Conservation (phyloP, 1,139 yeast genomes). For the Sugiyamaella xylanicola region DNA sequence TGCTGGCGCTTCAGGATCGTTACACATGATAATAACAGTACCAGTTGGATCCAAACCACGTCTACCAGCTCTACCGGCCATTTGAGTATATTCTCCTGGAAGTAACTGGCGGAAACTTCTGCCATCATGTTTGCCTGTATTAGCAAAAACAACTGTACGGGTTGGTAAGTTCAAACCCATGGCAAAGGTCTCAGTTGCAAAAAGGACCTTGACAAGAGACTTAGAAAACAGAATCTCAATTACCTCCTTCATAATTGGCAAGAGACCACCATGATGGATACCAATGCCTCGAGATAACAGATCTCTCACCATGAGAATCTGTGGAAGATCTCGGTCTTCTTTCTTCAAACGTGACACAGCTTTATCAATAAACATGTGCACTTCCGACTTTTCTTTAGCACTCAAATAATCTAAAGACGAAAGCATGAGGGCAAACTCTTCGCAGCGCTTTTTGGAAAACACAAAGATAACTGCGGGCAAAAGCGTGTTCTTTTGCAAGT, state of each 20-base stretch:
- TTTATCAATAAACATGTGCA: slow-evolving; percentile 87
- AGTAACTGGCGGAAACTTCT: slow-evolving; percentile 72
- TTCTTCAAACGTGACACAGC: slow-evolving; percentile 85
- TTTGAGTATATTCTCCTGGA: slow-evolving; percentile 97
- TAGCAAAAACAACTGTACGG: slow-evolving; percentile 89
- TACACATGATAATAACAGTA: slow-evolving; percentile 92
- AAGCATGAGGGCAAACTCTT: slow-evolving; percentile 83
- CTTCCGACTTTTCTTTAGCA: slow-evolving; percentile 82
- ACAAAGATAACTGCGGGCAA: slow-evolving; percentile 93
- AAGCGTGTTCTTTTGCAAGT: slow-evolving; percentile 62
- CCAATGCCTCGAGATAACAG: slow-evolving; percentile 90
- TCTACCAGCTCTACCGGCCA: slow-evolving; percentile 99
- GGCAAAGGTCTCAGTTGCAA: slow-evolving; percentile 98
- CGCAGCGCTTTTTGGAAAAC: slow-evolving; percentile 90
- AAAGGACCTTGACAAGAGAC: slow-evolving; percentile 81
- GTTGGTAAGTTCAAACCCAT: slow-evolving; percentile 98
- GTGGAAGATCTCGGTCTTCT: slow-evolving; percentile 93
- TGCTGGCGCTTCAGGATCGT: slow-evolving; percentile 61
- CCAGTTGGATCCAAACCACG: slow-evolving; percentile 94
- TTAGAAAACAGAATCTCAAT: slow-evolving; percentile 90
- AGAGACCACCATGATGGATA: slow-evolving; percentile 94
- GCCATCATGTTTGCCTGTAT: slow-evolving; percentile 88
- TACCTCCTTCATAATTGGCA: slow-evolving; percentile 94
- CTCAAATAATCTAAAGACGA: slow-evolving; percentile 76
- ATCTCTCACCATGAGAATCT: slow-evolving; percentile 77